Percentiles rank a stretch among this genome's conserved stretches.
Evolutionary conservation across 2,329 filamentous ascomycete genomes (phyloP).

Genomic region (Chrysoporthe deuterocubensis): DNA sequence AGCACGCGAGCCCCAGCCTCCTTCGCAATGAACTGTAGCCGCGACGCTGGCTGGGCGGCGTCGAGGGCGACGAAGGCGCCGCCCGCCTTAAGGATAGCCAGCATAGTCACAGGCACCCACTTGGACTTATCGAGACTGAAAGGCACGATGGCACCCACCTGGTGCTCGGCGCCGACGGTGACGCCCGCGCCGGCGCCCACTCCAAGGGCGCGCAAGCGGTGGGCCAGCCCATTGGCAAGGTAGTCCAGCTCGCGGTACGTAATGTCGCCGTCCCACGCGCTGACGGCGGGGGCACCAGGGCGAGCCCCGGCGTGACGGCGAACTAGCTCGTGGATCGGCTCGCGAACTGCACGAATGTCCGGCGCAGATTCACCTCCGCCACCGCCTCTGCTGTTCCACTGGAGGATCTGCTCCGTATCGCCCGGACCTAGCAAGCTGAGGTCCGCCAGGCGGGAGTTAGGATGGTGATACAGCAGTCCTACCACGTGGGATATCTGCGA

Average conservation of each 20-base stretch:
- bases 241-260: neutral
- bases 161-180: too few relatives aligned
- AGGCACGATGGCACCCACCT: neutral
- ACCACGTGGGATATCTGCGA: slow-evolving; percentile 19
- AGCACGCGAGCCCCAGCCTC: too few relatives aligned
- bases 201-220: too few relatives aligned
- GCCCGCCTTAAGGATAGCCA: slow-evolving; percentile 9
- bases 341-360: neutral
- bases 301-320: too few relatives aligned
- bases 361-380: neutral
- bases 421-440: slow-evolving; percentile 3
- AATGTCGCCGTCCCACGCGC: neutral
- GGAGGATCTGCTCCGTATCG: slow-evolving; percentile 2
- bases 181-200: too few relatives aligned
- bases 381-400: neutral
- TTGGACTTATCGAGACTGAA: slow-evolving; percentile 2
- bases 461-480: neutral
- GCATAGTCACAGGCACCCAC: slow-evolving; percentile 13
- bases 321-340: neutral
- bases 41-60: neutral
- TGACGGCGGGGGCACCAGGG: neutral
- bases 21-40: neutral
- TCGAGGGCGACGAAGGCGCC: slow-evolving; percentile 11
- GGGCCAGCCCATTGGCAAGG: too few relatives aligned
- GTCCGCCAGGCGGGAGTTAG: slow-evolving; percentile 10